These are phyloP conservation scores for Aspergillus cavernicola DNA, from an alignment of 495 filamentous ascomycete species.

Conservation along the genomic window DNA sequence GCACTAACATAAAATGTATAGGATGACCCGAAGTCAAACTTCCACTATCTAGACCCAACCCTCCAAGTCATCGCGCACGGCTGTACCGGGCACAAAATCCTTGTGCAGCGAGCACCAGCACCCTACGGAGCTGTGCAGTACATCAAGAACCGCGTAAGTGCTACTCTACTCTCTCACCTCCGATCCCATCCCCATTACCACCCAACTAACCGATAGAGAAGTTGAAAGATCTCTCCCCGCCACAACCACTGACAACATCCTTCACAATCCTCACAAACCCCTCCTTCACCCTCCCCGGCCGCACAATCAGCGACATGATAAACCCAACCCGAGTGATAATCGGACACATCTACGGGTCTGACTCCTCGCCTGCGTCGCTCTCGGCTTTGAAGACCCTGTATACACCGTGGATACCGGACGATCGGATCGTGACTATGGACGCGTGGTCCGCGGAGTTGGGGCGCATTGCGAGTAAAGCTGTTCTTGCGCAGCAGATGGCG, in stretches of 20 bases:
- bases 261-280: slow-evolving; percentile 80
- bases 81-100: slow-evolving; percentile 61
- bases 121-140: slow-evolving; percentile 67
- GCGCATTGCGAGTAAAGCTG: slow-evolving; percentile 70
- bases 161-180: too few relatives aligned
- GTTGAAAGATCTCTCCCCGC: slow-evolving; percentile 31
- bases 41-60: slow-evolving; percentile 61
- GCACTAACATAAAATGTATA: not conserved
- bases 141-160: slow-evolving; percentile 56
- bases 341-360: slow-evolving; percentile 39
- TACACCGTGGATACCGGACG: slow-evolving; percentile 59
- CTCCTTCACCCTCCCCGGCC: slow-evolving; percentile 75
- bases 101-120: slow-evolving; percentile 77
- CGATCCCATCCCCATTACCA: too few relatives aligned
- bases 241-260: slow-evolving; percentile 42
- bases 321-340: slow-evolving; percentile 71
- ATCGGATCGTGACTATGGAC: slow-evolving; percentile 66
- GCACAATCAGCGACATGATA: slow-evolving; percentile 62
- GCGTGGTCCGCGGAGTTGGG: slow-evolving; percentile 73
- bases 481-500: slow-evolving; percentile 71
- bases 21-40: slow-evolving; percentile 45
- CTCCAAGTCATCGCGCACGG: slow-evolving; percentile 58
- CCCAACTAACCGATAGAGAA: too few relatives aligned
- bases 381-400: slow-evolving; percentile 60
- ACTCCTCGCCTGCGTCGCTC: slow-evolving; percentile 44